These are phyloP conservation scores for Peribolospora baueri DNA, from an alignment of 768 basidiomycete genomes.

Conservation along the genomic window DNA sequence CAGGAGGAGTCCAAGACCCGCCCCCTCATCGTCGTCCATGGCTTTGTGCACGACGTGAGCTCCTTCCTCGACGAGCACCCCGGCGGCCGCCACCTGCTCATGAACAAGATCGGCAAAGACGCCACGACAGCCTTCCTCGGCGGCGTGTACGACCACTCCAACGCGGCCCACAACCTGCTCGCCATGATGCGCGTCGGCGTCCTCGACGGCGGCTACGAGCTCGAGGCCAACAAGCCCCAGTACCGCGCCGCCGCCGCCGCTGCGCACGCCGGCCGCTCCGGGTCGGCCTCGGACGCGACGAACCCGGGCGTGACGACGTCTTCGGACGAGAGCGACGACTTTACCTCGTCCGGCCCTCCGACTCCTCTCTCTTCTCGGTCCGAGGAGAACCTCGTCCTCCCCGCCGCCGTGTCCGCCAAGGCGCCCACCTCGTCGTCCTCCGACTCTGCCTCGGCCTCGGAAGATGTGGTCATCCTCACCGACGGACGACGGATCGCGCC, in stretches of 20 bases:
- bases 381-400: neutral
- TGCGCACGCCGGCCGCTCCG: neutral
- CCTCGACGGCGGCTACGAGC: conserved; percentile 38
- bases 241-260: neutral
- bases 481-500: no score
- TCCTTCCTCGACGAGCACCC: conserved; percentile 53
- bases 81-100: conserved; percentile 41
- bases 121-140: conserved; percentile 68
- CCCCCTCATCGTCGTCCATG: conserved; percentile 46
- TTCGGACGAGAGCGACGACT: conserved; percentile 7
- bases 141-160: conserved; percentile 56
- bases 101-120: conserved; percentile 45
- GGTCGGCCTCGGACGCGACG: conserved; percentile 4
- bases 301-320: conserved; percentile 5
- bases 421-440: no score
- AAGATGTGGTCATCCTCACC: no score
- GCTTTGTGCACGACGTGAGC: conserved; percentile 67
- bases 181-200: conserved; percentile 55
- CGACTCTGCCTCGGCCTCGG: no score
- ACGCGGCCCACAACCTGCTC: conserved; percentile 59
- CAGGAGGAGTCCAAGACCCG: conserved; percentile 41
- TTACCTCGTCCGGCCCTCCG: neutral
- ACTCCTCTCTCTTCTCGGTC: neutral
- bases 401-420: no score
- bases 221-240: conserved; percentile 14